phyloP scores from a whole-genome alignment of 345 rosid species.

The Bruguiera parviflora region DNA sequence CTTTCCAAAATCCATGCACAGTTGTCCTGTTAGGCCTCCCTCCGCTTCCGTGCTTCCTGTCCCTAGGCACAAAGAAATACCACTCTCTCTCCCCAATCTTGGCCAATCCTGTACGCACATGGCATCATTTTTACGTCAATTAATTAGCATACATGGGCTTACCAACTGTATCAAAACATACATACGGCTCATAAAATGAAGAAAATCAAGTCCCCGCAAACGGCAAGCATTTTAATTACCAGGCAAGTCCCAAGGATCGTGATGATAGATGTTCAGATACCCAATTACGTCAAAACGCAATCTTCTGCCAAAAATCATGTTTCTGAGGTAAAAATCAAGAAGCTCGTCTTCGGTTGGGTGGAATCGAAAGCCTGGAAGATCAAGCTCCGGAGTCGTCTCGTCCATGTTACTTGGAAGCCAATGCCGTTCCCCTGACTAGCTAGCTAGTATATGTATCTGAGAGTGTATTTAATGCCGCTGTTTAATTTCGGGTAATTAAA shows the following conservation, averaged over 20 bases:
- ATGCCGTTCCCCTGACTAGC: not conserved
- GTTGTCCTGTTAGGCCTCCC: slow-evolving; percentile 32
- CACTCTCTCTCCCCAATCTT: slow-evolving; percentile 39
- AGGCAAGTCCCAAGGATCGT: slow-evolving; percentile 34
- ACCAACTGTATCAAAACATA: not conserved
- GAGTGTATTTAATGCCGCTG: not conserved
- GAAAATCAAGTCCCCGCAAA: too few relatives aligned
- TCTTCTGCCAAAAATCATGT: slow-evolving; percentile 11
- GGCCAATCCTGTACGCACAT: slow-evolving; percentile 19
- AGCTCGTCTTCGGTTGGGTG: slow-evolving; percentile 40
- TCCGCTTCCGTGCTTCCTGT: slow-evolving; percentile 18
- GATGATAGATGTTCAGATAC: slow-evolving; percentile 25
- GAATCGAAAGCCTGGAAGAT: slow-evolving; percentile 31
- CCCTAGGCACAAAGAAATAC: slow-evolving; percentile 37
- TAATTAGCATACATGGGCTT: not conserved
- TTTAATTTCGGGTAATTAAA: not conserved
- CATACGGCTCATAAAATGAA: not conserved
- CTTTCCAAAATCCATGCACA: slow-evolving; percentile 32
- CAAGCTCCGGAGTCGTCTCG: not conserved
- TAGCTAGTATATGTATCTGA: not conserved
- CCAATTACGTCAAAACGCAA: slow-evolving; percentile 16
- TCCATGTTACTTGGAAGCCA: not conserved
- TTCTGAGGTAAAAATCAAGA: slow-evolving; percentile 30
- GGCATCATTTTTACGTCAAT: not conserved
- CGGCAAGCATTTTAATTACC: slow-evolving; percentile 5